A percentile compares a stretch with the other conserved stretches of the same genome.
Evolutionary conservation across 2,329 filamentous ascomycete species (phyloP).

Genomic region (Nigrospora sphaerica): DNA sequence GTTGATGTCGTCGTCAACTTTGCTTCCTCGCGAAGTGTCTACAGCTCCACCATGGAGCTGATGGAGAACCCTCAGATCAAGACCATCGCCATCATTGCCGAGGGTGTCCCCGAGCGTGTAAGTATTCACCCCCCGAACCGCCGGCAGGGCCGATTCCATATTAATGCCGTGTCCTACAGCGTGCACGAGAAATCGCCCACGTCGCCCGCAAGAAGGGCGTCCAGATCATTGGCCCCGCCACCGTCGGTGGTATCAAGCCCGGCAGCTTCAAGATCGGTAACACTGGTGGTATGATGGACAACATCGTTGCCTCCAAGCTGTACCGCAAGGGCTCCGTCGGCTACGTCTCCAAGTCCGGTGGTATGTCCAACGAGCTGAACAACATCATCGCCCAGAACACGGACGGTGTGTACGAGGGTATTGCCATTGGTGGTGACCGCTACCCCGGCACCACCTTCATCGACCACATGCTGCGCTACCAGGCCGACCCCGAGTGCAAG

Average conservation of each 20-base stretch:
- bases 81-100: constrained; percentile 98
- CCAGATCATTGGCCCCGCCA: constrained; percentile 97
- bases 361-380: constrained; percentile 99
- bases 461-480: constrained; percentile 94
- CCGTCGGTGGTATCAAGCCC: constrained; percentile 98
- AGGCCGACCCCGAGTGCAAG: constrained; percentile 96
- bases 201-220: constrained; percentile 97
- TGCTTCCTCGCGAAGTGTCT: constrained; percentile 96
- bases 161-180: constrained; percentile 37
- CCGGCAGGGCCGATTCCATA: background rate
- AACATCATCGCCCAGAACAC: constrained; percentile 97
- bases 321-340: constrained; percentile 98
- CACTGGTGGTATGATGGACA: constrained; percentile 99
- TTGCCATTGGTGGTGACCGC: constrained; percentile 97
- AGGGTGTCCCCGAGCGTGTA: constrained; percentile 97
- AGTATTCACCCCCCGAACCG: constrained; percentile 30
- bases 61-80: constrained; percentile 97
- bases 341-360: constrained; percentile 99
- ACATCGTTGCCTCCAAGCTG: constrained; percentile 99
- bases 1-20: constrained; percentile 99
- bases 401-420: constrained; percentile 97
- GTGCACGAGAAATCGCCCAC: constrained; percentile 95
- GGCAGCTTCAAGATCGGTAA: constrained; percentile 99
- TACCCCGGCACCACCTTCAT: constrained; percentile 99
- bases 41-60: constrained; percentile 96